These are phyloP conservation scores for Penicillium brevicompactum DNA, from an alignment of 2,329 filamentous ascomycete species.

Conservation along the genomic window DNA sequence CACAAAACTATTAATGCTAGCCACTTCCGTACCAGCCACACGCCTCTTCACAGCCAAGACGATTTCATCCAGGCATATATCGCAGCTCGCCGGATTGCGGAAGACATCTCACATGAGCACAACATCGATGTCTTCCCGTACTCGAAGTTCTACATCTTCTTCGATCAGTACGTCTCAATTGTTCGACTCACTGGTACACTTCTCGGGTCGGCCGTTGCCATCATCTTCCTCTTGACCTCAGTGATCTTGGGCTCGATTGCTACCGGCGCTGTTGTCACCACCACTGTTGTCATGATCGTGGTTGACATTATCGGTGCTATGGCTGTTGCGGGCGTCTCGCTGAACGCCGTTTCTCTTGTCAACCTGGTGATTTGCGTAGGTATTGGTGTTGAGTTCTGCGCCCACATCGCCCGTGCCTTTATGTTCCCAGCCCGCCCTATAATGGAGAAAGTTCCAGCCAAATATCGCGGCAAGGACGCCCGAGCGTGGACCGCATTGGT, in stretches of 20 bases:
- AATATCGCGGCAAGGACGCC: conserved; percentile 79
- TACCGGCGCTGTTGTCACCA: conserved; percentile 79
- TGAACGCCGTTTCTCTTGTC: conserved; percentile 93
- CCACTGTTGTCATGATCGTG: conserved; percentile 90
- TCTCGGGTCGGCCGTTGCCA: conserved; percentile 77
- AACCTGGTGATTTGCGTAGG: conserved; percentile 97
- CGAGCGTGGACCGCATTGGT: conserved; percentile 90
- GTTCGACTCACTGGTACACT: conserved; percentile 76
- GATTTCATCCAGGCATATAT: conserved; percentile 94
- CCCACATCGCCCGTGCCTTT: conserved; percentile 93
- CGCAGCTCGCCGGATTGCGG: conserved; percentile 82
- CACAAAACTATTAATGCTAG: conserved; percentile 72
- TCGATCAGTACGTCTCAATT: conserved; percentile 92
- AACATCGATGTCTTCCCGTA: conserved; percentile 90
- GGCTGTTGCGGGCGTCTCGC: conserved; percentile 82
- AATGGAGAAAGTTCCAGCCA: conserved; percentile 76
- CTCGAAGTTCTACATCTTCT: conserved; percentile 98
- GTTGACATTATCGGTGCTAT: conserved; percentile 94
- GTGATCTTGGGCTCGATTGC: conserved; percentile 79
- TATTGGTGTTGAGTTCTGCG: conserved; percentile 96
- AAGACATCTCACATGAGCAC: conserved; percentile 70
- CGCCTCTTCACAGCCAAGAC: conserved; percentile 79
- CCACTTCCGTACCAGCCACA: conserved; percentile 90
- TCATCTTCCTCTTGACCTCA: conserved; percentile 80
- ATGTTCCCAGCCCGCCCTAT: conserved; percentile 85